phyloP scores from a whole-genome alignment of 176 grass and related monocot genomes.

The Metroxylon sagu region DNA sequence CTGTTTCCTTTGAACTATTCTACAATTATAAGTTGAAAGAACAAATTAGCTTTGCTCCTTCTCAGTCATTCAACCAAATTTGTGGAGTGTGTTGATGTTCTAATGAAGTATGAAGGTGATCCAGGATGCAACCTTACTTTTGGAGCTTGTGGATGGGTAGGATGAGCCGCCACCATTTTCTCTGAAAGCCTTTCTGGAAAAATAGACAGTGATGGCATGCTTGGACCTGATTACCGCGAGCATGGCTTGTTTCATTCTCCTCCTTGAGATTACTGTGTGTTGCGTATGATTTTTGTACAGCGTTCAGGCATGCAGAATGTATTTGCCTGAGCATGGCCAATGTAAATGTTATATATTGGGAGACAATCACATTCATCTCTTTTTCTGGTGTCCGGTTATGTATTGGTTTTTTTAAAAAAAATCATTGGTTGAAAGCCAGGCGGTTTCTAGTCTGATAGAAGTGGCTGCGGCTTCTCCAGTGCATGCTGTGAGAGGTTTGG shows the following conservation, averaged over 20 bases:
- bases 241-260: no score
- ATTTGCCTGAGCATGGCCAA: background rate
- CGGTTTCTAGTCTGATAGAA: no score
- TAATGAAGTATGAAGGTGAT: background rate
- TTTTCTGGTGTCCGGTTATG: background rate
- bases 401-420: no score
- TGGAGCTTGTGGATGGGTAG: conserved; percentile 40
- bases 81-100: no score
- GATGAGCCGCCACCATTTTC: conserved; percentile 81
- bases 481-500: no score
- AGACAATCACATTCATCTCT: background rate
- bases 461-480: no score
- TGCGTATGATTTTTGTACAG: background rate
- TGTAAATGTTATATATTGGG: background rate
- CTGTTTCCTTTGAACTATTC: no score
- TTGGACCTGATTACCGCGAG: background rate
- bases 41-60: no score
- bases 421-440: no score
- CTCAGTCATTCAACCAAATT: no score
- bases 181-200: conserved; percentile 86
- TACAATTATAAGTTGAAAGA: no score
- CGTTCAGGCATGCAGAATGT: background rate
- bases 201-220: conserved; percentile 30
- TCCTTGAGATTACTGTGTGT: no score
- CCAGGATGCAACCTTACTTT: conserved; percentile 30